Evolutionary conservation across 2,329 filamentous ascomycete genomes (phyloP).

Genomic region (Cladophialophora exuberans): DNA sequence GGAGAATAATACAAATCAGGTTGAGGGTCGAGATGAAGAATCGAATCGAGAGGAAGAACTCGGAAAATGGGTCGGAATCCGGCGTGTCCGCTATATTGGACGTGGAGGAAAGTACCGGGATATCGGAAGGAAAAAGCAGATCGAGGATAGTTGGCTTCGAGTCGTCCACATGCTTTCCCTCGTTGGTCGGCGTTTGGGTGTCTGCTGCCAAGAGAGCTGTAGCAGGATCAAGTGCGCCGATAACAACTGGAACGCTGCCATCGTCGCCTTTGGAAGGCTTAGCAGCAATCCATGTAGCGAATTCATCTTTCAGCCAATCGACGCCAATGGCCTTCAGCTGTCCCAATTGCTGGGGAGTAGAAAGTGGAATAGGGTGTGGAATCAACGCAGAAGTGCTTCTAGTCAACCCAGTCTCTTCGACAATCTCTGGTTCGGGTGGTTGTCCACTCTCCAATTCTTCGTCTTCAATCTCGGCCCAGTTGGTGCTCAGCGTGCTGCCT

Average conservation of each 20-base stretch:
- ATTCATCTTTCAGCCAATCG: slow-evolving; percentile 34
- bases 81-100: not conserved
- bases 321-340: slow-evolving; percentile 32
- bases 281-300: slow-evolving; percentile 13
- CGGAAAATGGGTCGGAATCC: slow-evolving; percentile 12
- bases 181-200: not conserved
- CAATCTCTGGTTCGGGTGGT: slow-evolving; percentile 21
- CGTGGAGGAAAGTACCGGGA: slow-evolving; percentile 8
- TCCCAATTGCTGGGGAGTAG: slow-evolving; percentile 24
- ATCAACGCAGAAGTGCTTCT: slow-evolving; percentile 27
- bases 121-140: slow-evolving; percentile 25
- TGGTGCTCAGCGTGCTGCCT: slow-evolving; percentile 25
- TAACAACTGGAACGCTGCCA: not conserved
- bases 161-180: not conserved
- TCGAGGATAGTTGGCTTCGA: slow-evolving; percentile 8
- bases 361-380: slow-evolving; percentile 26
- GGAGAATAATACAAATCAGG: slow-evolving; percentile 26
- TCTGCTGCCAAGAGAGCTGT: not conserved
- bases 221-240: slow-evolving; percentile 9
- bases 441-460: slow-evolving; percentile 18
- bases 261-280: not conserved
- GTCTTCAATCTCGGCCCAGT: slow-evolving; percentile 28
- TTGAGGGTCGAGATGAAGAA: slow-evolving; percentile 33
- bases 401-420: slow-evolving; percentile 26
- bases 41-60: slow-evolving; percentile 28